These are phyloP conservation scores for Vaccinium vitisidaea DNA, from an alignment of 148 eudicot genomes.

Conservation along the genomic window DNA sequence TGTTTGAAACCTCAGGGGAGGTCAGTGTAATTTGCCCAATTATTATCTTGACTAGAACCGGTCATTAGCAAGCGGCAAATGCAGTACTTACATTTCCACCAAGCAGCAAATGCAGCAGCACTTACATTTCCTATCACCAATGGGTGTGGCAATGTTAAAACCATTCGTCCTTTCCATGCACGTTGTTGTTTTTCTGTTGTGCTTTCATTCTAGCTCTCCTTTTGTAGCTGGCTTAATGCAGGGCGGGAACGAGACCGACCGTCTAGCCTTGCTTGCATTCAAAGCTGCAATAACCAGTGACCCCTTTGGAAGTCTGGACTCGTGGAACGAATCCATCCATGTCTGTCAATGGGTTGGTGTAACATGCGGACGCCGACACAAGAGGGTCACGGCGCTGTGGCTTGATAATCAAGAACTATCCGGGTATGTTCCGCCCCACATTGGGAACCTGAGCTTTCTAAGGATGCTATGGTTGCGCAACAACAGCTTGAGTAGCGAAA, in stretches of 20 bases:
- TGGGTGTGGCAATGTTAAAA: neutral
- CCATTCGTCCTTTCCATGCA: neutral
- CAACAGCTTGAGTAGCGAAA: neutral
- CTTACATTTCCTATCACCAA: neutral
- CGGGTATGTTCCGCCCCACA: neutral
- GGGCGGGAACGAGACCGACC: neutral
- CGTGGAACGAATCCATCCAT: neutral
- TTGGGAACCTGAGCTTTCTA: neutral
- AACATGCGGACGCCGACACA: neutral
- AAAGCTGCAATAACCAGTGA: neutral
- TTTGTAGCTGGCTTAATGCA: neutral
- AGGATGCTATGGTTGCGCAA: neutral
- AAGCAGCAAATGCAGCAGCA: neutral
- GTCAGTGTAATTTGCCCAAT: too few species aligned
- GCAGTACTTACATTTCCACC: too few species aligned
- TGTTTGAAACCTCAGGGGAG: too few species aligned
- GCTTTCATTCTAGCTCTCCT: neutral
- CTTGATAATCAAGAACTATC: neutral
- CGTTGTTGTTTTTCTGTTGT: neutral
- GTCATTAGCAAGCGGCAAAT: too few species aligned
- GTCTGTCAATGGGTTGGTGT: neutral
- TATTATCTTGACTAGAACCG: too few species aligned
- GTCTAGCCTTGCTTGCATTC: neutral
- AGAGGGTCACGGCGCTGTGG: neutral
- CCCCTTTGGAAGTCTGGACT: neutral